Percentiles rank a stretch among this genome's conserved stretches.
Conservation (phyloP, 2,329 filamentous ascomycete species). For the Pseudogymnoascus sp. region DNA sequence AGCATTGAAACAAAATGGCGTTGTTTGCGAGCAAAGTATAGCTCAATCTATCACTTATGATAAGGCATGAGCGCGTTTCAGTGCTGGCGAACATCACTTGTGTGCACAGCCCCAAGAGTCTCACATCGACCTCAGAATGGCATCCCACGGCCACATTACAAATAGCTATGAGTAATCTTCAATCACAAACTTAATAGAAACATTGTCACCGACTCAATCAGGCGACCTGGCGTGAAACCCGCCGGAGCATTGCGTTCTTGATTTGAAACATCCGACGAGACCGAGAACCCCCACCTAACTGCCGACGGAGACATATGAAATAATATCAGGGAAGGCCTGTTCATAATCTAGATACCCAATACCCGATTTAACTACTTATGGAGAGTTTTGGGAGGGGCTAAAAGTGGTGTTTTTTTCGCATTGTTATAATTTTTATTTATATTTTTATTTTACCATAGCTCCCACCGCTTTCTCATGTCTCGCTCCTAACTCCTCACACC, state of each 20-base stretch:
- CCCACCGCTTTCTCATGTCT: neutral
- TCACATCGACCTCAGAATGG: neutral
- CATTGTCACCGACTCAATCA: neutral
- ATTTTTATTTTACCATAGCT: neutral
- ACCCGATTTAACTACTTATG: neutral
- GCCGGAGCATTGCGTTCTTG: neutral
- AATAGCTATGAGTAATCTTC: neutral
- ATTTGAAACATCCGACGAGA: neutral
- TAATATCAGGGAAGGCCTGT: neutral
- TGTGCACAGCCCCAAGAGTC: no score
- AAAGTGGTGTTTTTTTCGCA: neutral
- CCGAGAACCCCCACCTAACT: neutral
- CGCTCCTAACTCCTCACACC: neutral
- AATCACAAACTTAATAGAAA: neutral
- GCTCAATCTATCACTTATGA: no score
- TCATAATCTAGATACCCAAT: neutral
- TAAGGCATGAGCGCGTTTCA: no score
- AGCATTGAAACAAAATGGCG: neutral
- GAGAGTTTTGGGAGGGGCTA: neutral
- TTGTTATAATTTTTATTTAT: neutral
- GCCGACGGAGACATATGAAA: neutral
- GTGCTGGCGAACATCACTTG: no score
- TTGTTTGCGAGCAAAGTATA: neutral
- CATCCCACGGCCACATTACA: neutral
- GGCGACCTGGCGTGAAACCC: neutral